Conservation (phyloP, 2,329 filamentous ascomycete species). For the Pyrenochaeta sp. region DNA sequence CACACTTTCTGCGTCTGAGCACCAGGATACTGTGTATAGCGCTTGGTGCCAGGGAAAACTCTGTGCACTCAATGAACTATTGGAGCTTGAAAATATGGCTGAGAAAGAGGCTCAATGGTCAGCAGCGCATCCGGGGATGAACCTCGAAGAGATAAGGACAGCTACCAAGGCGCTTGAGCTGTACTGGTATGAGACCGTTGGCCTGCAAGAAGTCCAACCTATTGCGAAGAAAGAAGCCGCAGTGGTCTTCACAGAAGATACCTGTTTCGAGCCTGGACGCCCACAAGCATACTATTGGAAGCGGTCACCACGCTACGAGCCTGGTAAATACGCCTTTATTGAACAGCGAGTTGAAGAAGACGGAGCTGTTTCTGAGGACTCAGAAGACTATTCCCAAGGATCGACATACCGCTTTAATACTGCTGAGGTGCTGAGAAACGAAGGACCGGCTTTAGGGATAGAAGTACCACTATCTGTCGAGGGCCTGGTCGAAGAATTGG, state of each 20-base stretch:
- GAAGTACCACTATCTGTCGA: conserved; percentile 4
- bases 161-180: conserved; percentile 34
- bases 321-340: conserved; percentile 31
- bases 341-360: conserved; percentile 14
- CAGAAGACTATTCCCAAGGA: conserved; percentile 26
- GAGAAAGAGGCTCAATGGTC: conserved; percentile 30
- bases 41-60: conserved; percentile 38
- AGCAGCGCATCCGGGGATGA: conserved; percentile 15
- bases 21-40: conserved; percentile 31
- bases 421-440: neutral
- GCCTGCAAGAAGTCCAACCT: conserved; percentile 5
- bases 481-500: conserved; percentile 10
- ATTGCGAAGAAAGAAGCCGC: conserved; percentile 13
- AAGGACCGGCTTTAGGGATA: neutral
- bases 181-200: conserved; percentile 34
- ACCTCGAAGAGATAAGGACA: conserved; percentile 25
- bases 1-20: conserved; percentile 28
- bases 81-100: conserved; percentile 29
- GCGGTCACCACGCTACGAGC: conserved; percentile 39
- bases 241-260: conserved; percentile 31
- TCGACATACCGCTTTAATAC: conserved; percentile 6
- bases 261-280: conserved; percentile 30
- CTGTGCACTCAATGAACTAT: conserved; percentile 26
- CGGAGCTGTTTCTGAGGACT: conserved; percentile 25
- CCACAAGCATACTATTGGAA: conserved; percentile 35